Base-by-base conservation (phyloP, 768 basidiomycete species). In the Suillus placidus region DNA sequence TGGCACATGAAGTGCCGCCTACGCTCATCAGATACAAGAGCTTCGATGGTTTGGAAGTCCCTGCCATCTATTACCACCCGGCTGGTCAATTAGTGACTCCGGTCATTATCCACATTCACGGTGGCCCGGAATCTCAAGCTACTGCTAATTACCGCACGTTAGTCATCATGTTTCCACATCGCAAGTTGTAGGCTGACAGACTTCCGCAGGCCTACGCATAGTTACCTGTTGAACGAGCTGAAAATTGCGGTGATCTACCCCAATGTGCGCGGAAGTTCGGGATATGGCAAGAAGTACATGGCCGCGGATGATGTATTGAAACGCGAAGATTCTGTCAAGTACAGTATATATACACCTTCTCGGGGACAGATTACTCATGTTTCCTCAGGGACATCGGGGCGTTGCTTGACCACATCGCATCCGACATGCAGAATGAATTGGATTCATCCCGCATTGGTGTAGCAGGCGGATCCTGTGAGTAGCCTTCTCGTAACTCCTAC, bases 251-350 rank as follows among this genome's bases (percentile, higher is more conserved):
- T 82, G 40, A 75, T 82, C 38, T 80, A 80, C 64, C 81, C 81
- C 18, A 82, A 82, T 54, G 81, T 82, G 26, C 71, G 81, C 54
- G 81, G 81, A 47, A 82, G 81, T 63, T 71, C 72, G 4, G 81
- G 81, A 34, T 82, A 82, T 60, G 81, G 80, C 38, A 80, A 71
- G 64, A 75, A 66, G 60, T 82, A 80, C 69, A 72, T 80, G 74
- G 71, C 78, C 18, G 67, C 72, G 35, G 81, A 82, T 66, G 79
- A 80, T 37, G 77, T 82, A 6, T 73, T 77, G 66, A 82, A 82
- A 62, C 76, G 81, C 42, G 81, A 82, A 65, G 78, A 81, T 70
- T 72, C 81, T 0, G 79, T 82, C 68, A 82, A 77, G 81, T 82
- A 57, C 57, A 70, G 37, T 4, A 23, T 13, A 12, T 55, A n/a